Evolutionary conservation across 2,329 filamentous ascomycete genomes (phyloP).

Genomic region (Trichoderma lentiforme): DNA sequence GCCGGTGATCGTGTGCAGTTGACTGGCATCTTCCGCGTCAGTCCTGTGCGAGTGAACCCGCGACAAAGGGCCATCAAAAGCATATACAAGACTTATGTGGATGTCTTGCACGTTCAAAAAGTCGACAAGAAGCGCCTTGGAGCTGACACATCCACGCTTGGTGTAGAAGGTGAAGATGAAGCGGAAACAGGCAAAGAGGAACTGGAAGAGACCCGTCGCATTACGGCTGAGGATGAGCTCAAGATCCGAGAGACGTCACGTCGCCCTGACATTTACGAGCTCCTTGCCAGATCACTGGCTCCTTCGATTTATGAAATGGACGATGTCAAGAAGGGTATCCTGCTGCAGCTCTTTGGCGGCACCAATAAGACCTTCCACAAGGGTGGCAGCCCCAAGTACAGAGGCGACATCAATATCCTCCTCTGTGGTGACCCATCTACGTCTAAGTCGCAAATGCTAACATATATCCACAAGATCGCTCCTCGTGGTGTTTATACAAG

Average conservation of each 20-base stretch:
- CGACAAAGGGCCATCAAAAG: conserved; percentile 89
- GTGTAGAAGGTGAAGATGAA: conserved; percentile 71
- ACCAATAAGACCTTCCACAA: conserved; percentile 98
- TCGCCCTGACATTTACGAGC: conserved; percentile 85
- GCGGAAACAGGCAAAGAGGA: conserved; percentile 63
- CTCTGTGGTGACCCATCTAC: conserved; percentile 97
- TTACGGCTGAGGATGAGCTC: conserved; percentile 80
- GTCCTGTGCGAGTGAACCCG: conserved; percentile 89
- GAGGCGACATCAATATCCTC: conserved; percentile 95
- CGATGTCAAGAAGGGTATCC: conserved; percentile 96
- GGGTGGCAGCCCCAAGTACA: conserved; percentile 89
- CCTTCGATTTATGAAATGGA: conserved; percentile 98
- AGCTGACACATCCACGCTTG: conserved; percentile 83
- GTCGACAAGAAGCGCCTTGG: conserved; percentile 94
- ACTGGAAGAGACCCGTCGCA: conserved; percentile 78
- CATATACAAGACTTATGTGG: conserved; percentile 96
- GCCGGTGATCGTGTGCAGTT: conserved; percentile 94
- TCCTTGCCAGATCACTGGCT: conserved; percentile 84
- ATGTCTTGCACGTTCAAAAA: conserved; percentile 93
- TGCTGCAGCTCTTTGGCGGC: conserved; percentile 93
- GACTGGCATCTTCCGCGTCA: conserved; percentile 95
- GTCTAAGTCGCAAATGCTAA: conserved; percentile 88
- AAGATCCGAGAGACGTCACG: conserved; percentile 80
- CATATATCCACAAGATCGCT: conserved; percentile 97
- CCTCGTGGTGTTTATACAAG: conserved; percentile 82